Evolutionary conservation across 495 filamentous ascomycete genomes (phyloP), one percentile per base, ranked within the genome.

Genomic region (Trypethelium eluteriae): DNA sequence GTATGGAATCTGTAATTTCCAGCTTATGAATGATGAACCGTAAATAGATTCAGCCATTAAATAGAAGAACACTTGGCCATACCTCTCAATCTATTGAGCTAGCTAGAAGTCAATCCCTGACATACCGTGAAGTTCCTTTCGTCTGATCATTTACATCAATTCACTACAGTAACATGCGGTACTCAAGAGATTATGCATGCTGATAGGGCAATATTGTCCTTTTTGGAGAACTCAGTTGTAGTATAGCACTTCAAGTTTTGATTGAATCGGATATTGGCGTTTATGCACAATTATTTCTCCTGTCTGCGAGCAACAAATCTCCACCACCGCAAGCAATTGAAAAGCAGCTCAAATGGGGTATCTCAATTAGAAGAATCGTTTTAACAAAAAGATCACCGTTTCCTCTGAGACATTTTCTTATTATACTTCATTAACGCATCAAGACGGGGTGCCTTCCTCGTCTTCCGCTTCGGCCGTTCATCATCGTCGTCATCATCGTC

Each of bases 1-100:
- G 85, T 98, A 68, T 98, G 81, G 87, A 81, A 64, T n/a, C 18
- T 78, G 57, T 78, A 70, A 70, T 14, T 25, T 11, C 32, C 6
- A 6, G 7, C 14, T 2, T 0, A 10, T 35, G 7, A 14, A 35
- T 59, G 2, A 1, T 4, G 3, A 59, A 32, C 32, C 53, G 36
- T 5, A 7, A 36, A 7, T 14, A 35, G 5, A 2, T 36, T 59
- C 32, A 7, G 53, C 53, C n/a, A 53, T 53, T 14, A 5, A 53
- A 14, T 53, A n/a, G n/a, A n/a, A n/a, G n/a, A n/a, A n/a, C n/a
- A n/a, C n/a, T n/a, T n/a, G n/a, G n/a, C n/a, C n/a, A n/a, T n/a
- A n/a, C n/a, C n/a, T n/a, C n/a, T n/a, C n/a, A n/a, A n/a, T n/a
- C n/a, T n/a, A n/a, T n/a, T n/a, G n/a, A n/a, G n/a, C n/a, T n/a